Base-by-base conservation (phyloP, 2,329 filamentous ascomycete species). In the Parastagonospora avenae region DNA sequence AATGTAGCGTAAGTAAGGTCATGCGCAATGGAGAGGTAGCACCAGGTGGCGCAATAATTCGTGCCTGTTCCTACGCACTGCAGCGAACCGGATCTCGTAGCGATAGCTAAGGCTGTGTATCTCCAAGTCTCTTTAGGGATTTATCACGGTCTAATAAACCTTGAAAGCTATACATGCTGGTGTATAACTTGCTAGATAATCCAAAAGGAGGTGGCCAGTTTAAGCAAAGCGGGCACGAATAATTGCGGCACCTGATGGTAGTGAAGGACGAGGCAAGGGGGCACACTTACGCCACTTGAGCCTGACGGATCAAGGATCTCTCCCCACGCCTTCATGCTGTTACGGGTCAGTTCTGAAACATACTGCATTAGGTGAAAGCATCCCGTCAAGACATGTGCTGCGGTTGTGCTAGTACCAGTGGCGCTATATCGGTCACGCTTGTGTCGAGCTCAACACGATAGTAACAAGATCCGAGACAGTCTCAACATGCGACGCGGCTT, bases 261-360 rank as follows among this genome's bases (percentile, higher is more conserved):
- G 12, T 39, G 15, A 37, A 42, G 36, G 30, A 12, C 30, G 36
- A 15, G 27, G 24, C 15, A 47, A 27, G 41, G 33, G 24, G 28
- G 31, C n/a, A 46, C 32, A 82, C 88, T 75, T 83, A 95, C 91
- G 42, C 90, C 90, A 53, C 88, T 90, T 72, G 85, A 82, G 62
- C 84, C 83, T 5, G 82, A 78, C 9, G 91, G 89, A 74, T 97
- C 92, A 37, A 97, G 82, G 55, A 84, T 80, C 57, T 88, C 84
- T 40, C 79, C 86, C 92, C 92, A 97, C 4, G 92, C 92, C 76
- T 95, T 95, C 84, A 92, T 96, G 39, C 91, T 94, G 55, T 19
- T 27, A 28, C 8, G 33, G 48, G 54, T 68, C 40, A 70, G 62
- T 44, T 16, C 27, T 41, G 42, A 38, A 31, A 43, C 19, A 33